Conservation (phyloP, 768 basidiomycete species). For the Sporobolomyces pararoseus region DNA sequence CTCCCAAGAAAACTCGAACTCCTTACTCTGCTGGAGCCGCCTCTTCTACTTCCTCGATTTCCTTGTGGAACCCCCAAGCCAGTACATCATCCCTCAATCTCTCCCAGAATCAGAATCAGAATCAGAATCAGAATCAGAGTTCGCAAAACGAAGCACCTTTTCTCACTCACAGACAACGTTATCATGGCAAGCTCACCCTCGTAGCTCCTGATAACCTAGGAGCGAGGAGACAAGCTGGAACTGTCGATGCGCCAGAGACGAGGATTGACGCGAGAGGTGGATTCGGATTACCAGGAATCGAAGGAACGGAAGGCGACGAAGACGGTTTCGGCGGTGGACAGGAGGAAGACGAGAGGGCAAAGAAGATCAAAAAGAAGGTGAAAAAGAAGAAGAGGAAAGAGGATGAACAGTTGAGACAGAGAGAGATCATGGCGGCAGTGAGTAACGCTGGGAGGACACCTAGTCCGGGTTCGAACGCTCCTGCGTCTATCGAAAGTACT, state of each 20-base stretch:
- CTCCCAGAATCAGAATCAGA: no score
- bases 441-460: slow-evolving; percentile 23
- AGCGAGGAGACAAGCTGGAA: slow-evolving; percentile 13
- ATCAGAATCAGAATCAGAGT: no score
- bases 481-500: background rate
- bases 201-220: slow-evolving; percentile 34
- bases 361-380: background rate
- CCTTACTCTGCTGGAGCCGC: background rate
- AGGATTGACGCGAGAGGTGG: slow-evolving; percentile 1
- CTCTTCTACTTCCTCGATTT: slow-evolving; percentile 12
- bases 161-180: slow-evolving; percentile 31
- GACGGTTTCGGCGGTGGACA: background rate
- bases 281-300: background rate
- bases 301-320: background rate
- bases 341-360: background rate
- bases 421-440: slow-evolving; percentile 13
- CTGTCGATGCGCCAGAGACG: slow-evolving; percentile 3
- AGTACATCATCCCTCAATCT: background rate
- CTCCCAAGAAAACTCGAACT: background rate
- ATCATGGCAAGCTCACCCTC: slow-evolving; percentile 35
- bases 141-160: slow-evolving; percentile 22
- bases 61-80: background rate
- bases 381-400: slow-evolving; percentile 19
- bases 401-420: slow-evolving; percentile 9
- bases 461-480: slow-evolving; percentile 12